A percentile compares a stretch with the other conserved stretches of the same genome.
phyloP scores from a whole-genome alignment of 345 rosid genomes.

The Salix viminalis region DNA sequence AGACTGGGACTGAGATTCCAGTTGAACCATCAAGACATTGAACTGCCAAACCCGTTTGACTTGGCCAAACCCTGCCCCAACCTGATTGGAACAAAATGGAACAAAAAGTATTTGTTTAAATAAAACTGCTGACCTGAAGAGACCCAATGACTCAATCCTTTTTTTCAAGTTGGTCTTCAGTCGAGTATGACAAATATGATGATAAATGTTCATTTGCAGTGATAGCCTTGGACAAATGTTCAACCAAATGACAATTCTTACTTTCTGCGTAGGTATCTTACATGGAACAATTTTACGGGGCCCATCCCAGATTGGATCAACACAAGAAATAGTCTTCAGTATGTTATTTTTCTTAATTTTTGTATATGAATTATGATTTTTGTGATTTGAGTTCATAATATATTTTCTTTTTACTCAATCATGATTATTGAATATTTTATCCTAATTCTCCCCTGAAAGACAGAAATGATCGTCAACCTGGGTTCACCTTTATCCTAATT shows the following conservation, averaged over 20 bases:
- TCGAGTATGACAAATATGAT: background rate
- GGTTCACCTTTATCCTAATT: too few relatives aligned
- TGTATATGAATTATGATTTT: background rate
- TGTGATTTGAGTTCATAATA: background rate
- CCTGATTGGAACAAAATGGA: too few relatives aligned
- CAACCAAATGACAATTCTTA: background rate
- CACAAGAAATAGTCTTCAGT: background rate
- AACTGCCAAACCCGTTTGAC: too few relatives aligned
- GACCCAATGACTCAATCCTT: too few relatives aligned
- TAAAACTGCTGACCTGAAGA: fast-evolving
- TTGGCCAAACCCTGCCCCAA: too few relatives aligned
- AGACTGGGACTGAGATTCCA: too few relatives aligned
- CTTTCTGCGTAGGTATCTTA: slow-evolving; percentile 6
- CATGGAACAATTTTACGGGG: slow-evolving; percentile 13
- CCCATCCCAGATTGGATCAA: slow-evolving; percentile 11
- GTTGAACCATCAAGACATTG: too few relatives aligned
- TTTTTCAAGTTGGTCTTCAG: too few relatives aligned
- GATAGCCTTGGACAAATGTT: background rate
- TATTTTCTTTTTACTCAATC: background rate
- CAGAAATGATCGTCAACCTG: too few relatives aligned
- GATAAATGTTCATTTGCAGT: background rate
- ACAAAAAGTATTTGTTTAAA: too few relatives aligned
- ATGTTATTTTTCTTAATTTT: background rate
- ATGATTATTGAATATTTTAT: background rate
- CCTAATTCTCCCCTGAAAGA: too few relatives aligned